Percentiles rank a stretch among this genome's conserved stretches.
These are phyloP conservation scores for Solidago caesia DNA, from an alignment of 129 eudicot genomes.

Conservation along the genomic window DNA sequence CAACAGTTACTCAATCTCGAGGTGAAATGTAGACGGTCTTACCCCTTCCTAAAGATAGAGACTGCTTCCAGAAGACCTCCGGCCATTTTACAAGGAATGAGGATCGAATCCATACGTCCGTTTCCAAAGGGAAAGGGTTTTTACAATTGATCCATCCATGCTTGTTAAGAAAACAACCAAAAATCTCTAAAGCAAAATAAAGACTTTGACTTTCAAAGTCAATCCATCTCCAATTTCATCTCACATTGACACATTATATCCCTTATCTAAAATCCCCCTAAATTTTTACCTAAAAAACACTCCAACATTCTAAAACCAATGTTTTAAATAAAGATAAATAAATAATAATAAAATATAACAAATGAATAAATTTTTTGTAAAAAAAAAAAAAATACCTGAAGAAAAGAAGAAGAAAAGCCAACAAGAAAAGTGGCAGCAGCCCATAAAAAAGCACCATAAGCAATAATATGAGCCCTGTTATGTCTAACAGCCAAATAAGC, in stretches of 20 bases:
- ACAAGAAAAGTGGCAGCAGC: slow-evolving; percentile 89
- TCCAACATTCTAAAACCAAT: no score
- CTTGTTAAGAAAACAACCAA: neutral
- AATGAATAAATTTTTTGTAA: neutral
- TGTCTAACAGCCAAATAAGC: slow-evolving; percentile 69
- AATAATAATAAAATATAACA: neutral
- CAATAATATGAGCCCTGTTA: slow-evolving; percentile 72
- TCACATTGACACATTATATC: neutral
- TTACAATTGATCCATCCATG: no score
- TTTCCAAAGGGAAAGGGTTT: no score
- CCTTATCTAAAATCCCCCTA: neutral
- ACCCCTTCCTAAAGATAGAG: no score
- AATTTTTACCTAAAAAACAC: neutral
- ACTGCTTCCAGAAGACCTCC: no score
- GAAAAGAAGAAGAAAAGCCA: slow-evolving; percentile 62
- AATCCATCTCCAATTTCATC: neutral
- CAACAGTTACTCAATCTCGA: no score
- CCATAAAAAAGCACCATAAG: slow-evolving; percentile 87
- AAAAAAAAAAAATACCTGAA: slow-evolving; percentile 46
- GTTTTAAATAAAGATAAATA: neutral
- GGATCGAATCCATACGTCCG: no score
- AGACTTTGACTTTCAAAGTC: neutral
- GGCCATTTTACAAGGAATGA: no score
- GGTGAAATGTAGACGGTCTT: no score
- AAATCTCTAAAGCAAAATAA: neutral